These are phyloP conservation scores for Dipteronia dyeriana DNA, from an alignment of 345 rosid species.

Conservation along the genomic window DNA sequence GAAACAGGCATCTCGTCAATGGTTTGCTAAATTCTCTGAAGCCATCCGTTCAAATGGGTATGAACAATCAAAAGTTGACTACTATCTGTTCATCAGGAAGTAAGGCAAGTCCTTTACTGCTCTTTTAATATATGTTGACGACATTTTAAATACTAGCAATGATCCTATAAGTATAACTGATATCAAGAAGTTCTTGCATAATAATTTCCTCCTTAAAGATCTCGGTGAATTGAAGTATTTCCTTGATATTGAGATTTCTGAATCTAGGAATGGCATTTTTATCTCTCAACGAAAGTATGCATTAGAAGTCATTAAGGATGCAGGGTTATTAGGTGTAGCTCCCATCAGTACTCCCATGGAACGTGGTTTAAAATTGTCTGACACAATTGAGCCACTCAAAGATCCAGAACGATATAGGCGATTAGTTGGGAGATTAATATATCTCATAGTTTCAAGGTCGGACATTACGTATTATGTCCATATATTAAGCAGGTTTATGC, in stretches of 20 bases:
- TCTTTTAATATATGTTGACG: background rate
- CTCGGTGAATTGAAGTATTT: background rate
- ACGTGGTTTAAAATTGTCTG: background rate
- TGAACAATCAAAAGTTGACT: no score
- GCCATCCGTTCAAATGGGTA: no score
- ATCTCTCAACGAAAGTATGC: background rate
- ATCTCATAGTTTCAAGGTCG: no score
- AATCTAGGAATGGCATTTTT: background rate
- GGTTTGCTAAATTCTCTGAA: no score
- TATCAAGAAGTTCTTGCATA: background rate
- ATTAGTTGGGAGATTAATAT: no score
- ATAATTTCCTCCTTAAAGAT: background rate
- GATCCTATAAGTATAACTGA: background rate
- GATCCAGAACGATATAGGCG: no score
- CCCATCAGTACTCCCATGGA: background rate
- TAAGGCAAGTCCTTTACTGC: no score
- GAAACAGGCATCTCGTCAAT: no score
- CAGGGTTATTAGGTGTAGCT: background rate
- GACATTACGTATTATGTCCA: background rate
- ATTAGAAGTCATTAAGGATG: background rate
- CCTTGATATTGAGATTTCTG: background rate
- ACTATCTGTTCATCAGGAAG: no score
- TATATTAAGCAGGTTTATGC: slow-evolving; percentile 10
- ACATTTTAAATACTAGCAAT: background rate
- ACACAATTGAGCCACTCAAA: no score